Evolutionary conservation across 2,329 filamentous ascomycete genomes (phyloP).

Genomic region (Trichoderma polysporum): DNA sequence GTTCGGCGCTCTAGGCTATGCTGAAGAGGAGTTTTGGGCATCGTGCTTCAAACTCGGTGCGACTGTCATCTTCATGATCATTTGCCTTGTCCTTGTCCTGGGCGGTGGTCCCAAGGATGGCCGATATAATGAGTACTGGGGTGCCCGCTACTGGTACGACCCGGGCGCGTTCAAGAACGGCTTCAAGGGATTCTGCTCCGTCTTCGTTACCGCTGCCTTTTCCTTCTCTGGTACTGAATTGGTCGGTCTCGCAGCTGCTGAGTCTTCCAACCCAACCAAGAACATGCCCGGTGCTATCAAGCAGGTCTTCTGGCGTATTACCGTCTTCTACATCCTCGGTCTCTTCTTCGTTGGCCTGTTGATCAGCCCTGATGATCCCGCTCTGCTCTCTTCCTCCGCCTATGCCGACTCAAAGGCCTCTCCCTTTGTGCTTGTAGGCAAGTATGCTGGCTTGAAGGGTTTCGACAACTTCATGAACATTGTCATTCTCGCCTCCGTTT

Average conservation of each 20-base stretch:
- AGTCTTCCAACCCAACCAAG: constrained; percentile 64
- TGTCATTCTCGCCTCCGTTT: constrained; percentile 50
- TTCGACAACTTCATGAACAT: constrained; percentile 52
- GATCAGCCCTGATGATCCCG: constrained; percentile 39
- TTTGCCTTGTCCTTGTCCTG: constrained; percentile 51
- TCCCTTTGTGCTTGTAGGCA: constrained; percentile 49
- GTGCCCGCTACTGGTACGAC: constrained; percentile 43
- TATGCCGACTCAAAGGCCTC: constrained; percentile 40
- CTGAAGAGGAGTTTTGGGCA: constrained; percentile 34
- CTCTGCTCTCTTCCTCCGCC: constrained; percentile 38
- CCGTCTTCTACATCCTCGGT: constrained; percentile 46
- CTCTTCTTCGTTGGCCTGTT: constrained; percentile 47
- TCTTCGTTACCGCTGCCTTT: constrained; percentile 69
- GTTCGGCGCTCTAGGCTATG: constrained; percentile 45
- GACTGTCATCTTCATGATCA: constrained; percentile 54
- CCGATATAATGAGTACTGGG: constrained; percentile 41
- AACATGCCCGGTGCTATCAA: constrained; percentile 74
- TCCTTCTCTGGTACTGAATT: constrained; percentile 65
- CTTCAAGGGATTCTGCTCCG: constrained; percentile 66
- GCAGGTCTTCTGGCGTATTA: constrained; percentile 59
- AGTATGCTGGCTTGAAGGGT: constrained; percentile 45
- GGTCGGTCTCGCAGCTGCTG: constrained; percentile 66
- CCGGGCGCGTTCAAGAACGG: constrained; percentile 60
- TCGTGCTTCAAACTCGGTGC: constrained; percentile 49
- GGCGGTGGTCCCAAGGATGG: constrained; percentile 52